These are phyloP conservation scores for Diaporthe citriasiana DNA, from an alignment of 2,329 filamentous ascomycete species.

Conservation along the genomic window DNA sequence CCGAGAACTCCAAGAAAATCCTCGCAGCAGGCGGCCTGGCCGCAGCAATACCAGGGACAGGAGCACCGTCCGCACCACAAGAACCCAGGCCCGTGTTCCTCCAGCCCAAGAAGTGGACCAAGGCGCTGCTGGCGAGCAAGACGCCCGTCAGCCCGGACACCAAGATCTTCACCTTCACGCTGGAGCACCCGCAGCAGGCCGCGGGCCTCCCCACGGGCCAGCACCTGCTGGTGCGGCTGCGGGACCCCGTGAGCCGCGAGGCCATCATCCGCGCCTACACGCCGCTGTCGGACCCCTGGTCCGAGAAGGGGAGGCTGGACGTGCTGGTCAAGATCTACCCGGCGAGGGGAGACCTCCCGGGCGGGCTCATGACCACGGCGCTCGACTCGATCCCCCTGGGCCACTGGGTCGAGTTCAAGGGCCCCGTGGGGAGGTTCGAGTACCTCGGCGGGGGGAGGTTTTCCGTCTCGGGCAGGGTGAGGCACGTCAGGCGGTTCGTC, in stretches of 20 bases:
- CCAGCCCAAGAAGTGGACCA: conserved; percentile 79
- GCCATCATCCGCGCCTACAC: conserved; percentile 90
- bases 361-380: conserved; percentile 86
- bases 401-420: conserved; percentile 85
- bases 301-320: conserved; percentile 74
- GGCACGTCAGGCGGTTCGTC: conserved; percentile 76
- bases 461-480: conserved; percentile 66
- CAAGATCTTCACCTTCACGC: conserved; percentile 83
- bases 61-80: too few relatives aligned
- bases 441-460: conserved; percentile 80
- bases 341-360: conserved; percentile 65
- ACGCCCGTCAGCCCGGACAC: conserved; percentile 82
- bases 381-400: conserved; percentile 81
- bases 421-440: conserved; percentile 87
- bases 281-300: conserved; percentile 75
- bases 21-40: conserved; percentile 61
- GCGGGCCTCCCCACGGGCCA: conserved; percentile 87
- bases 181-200: conserved; percentile 78
- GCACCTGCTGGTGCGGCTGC: conserved; percentile 86
- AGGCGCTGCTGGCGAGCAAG: conserved; percentile 77
- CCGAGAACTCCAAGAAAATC: conserved; percentile 66
- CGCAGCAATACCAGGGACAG: conserved; percentile 51
- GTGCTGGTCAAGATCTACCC: conserved; percentile 89
- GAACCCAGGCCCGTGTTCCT: conserved; percentile 75
- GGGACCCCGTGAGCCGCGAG: conserved; percentile 78